A percentile compares a stretch with the other conserved stretches of the same genome.
These are phyloP conservation scores for Starmerella vitae DNA, from an alignment of 805 yeast genomes.

Conservation along the genomic window DNA sequence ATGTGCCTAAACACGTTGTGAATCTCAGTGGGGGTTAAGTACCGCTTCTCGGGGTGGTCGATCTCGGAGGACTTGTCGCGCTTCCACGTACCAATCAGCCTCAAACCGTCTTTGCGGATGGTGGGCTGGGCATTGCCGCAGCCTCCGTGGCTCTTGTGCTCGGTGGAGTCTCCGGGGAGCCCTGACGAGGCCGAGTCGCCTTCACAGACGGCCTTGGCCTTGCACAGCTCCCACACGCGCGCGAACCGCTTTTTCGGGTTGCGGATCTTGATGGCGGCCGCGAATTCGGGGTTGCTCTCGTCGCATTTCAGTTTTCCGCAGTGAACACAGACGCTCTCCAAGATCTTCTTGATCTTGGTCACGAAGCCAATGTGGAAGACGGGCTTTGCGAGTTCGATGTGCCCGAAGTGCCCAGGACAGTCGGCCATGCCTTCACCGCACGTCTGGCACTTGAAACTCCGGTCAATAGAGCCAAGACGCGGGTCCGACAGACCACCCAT, in stretches of 20 bases:
- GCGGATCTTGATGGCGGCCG: slow-evolving; percentile 73
- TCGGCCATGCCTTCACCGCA: slow-evolving; percentile 99
- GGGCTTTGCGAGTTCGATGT: slow-evolving; percentile 94
- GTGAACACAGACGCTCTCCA: slow-evolving; percentile 97
- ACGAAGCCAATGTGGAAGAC: slow-evolving; percentile 92
- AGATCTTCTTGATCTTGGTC: slow-evolving; percentile 82
- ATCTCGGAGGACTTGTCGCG: slow-evolving; percentile 71
- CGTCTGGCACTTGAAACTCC: slow-evolving; percentile 95
- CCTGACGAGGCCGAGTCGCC: slow-evolving; percentile 39
- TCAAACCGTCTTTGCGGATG: slow-evolving; percentile 87
- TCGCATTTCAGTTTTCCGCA: slow-evolving; percentile 90
- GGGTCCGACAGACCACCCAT: slow-evolving; percentile 97
- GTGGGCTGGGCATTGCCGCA: slow-evolving; percentile 97
- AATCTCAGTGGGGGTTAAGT: slow-evolving; percentile 77
- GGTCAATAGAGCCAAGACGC: slow-evolving; percentile 89
- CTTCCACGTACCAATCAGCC: slow-evolving; percentile 98
- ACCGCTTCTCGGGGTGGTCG: slow-evolving; percentile 83
- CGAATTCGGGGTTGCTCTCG: slow-evolving; percentile 68
- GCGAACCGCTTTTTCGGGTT: slow-evolving; percentile 94
- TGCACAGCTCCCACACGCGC: slow-evolving; percentile 90
- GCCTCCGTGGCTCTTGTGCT: slow-evolving; percentile 60
- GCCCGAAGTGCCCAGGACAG: slow-evolving; percentile 99
- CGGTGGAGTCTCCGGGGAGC: slow-evolving; percentile 38
- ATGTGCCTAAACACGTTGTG: slow-evolving; percentile 86
- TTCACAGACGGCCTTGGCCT: slow-evolving; percentile 89